Evolutionary conservation across 2,329 filamentous ascomycete genomes (phyloP).

Genomic region (Verticillium albo-atrum): DNA sequence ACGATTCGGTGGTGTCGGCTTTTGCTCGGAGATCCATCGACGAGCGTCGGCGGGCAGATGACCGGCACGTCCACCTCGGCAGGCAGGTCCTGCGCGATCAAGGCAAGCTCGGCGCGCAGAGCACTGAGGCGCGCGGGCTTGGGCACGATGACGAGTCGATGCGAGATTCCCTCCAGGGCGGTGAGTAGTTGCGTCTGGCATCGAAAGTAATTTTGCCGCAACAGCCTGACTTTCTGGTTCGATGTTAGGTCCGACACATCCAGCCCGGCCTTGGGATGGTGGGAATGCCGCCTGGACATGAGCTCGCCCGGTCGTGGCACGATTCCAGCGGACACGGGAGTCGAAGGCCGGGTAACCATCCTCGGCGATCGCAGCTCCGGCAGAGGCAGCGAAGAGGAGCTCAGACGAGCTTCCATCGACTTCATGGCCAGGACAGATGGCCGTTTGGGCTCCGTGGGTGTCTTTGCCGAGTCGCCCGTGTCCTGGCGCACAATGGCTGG

Average conservation of each 20-base stretch:
- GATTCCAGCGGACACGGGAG: slow-evolving; percentile 53
- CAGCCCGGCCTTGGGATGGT: slow-evolving; percentile 51
- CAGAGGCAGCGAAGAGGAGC: slow-evolving; percentile 63
- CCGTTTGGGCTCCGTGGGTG: slow-evolving; percentile 33
- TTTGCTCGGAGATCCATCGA: slow-evolving; percentile 67
- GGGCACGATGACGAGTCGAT: slow-evolving; percentile 75
- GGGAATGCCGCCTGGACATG: slow-evolving; percentile 56
- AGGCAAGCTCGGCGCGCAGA: slow-evolving; percentile 71
- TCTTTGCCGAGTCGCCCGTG: slow-evolving; percentile 13
- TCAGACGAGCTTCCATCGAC: slow-evolving; percentile 56
- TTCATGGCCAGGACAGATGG: slow-evolving; percentile 48
- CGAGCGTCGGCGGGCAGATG: slow-evolving; percentile 71
- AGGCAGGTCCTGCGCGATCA: slow-evolving; percentile 76
- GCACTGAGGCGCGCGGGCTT: slow-evolving; percentile 79
- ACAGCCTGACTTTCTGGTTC: slow-evolving; percentile 64
- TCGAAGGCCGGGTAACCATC: slow-evolving; percentile 47
- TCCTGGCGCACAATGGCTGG: slow-evolving; percentile 13
- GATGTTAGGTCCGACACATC: slow-evolving; percentile 58
- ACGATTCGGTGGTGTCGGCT: slow-evolving; percentile 81
- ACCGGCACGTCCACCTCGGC: slow-evolving; percentile 81
- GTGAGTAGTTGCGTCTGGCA: slow-evolving; percentile 77
- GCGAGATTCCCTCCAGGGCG: slow-evolving; percentile 78
- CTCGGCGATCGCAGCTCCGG: slow-evolving; percentile 55
- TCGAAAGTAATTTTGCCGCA: slow-evolving; percentile 79
- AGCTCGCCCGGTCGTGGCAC: slow-evolving; percentile 39